phyloP scores from a whole-genome alignment of 2,329 filamentous ascomycete genomes.

The Chaetothyriales sp. region DNA sequence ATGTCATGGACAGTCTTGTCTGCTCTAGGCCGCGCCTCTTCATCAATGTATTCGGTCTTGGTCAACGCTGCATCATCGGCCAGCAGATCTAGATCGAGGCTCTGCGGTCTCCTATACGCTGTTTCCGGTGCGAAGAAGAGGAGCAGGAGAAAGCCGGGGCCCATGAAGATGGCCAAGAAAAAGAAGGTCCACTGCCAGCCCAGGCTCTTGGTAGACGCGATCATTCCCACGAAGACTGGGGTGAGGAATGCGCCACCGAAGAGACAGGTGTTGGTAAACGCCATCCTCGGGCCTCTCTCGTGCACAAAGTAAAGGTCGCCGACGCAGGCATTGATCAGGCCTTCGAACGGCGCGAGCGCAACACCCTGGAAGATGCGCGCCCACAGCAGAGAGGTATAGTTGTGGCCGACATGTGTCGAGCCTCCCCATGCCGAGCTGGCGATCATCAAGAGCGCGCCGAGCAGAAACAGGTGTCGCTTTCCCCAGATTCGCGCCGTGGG shows the following conservation, averaged over 20 bases:
- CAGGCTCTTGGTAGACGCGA: conserved; percentile 6
- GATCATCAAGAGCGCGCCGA: conserved; percentile 61
- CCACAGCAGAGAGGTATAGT: conserved; percentile 59
- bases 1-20: conserved; percentile 4
- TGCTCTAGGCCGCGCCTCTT: conserved; percentile 5
- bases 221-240: conserved; percentile 59
- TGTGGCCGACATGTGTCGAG: conserved; percentile 38
- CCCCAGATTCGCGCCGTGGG: conserved; percentile 82
- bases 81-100: conserved; percentile 47
- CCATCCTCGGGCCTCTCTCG: conserved; percentile 66
- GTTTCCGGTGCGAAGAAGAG: conserved; percentile 76
- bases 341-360: conserved; percentile 76
- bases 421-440: conserved; percentile 66
- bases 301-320: conserved; percentile 87
- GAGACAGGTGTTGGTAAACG: conserved; percentile 54
- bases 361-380: conserved; percentile 76
- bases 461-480: conserved; percentile 72
- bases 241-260: conserved; percentile 63
- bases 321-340: conserved; percentile 72
- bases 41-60: not conserved
- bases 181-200: conserved; percentile 43
- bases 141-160: conserved; percentile 51
- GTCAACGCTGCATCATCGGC: conserved; percentile 9
- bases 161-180: conserved; percentile 72
- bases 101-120: conserved; percentile 51